Evolutionary conservation across 768 basidiomycete species (phyloP).

Genomic region (Psilocybe subaeruginosa): DNA sequence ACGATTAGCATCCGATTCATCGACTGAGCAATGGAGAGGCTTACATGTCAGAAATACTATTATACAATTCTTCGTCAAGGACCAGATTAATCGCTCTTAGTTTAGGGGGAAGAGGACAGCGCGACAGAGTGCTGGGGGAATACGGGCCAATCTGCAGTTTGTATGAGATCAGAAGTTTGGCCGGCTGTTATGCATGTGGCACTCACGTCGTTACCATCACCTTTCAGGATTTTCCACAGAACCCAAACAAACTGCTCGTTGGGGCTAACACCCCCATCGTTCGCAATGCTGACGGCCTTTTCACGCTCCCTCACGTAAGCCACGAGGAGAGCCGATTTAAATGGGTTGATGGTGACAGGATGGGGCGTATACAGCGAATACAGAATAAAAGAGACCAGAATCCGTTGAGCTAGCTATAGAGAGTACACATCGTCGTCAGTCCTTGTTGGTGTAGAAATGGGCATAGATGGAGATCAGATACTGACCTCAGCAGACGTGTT

Average conservation of each 20-base stretch:
- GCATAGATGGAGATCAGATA: constrained; percentile 19
- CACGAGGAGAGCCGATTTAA: constrained; percentile 71
- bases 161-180: constrained; percentile 5
- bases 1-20: constrained; percentile 6
- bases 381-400: constrained; percentile 78
- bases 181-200: not conserved
- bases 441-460: constrained; percentile 7
- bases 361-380: constrained; percentile 82
- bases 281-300: constrained; percentile 55
- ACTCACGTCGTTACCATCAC: constrained; percentile 80
- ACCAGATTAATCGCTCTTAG: constrained; percentile 72
- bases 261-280: constrained; percentile 49
- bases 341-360: constrained; percentile 80
- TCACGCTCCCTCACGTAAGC: constrained; percentile 73
- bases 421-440: constrained; percentile 1
- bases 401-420: constrained; percentile 67
- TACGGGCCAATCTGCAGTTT: constrained; percentile 75
- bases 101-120: constrained; percentile 76
- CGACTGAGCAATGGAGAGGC: constrained; percentile 20
- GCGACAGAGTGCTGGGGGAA: constrained; percentile 73
- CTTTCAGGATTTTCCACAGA: constrained; percentile 84
- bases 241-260: constrained; percentile 87
- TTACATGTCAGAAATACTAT: constrained; percentile 51
- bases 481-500: constrained; percentile 58
- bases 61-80: constrained; percentile 65